Base-by-base conservation (phyloP, 345 rosid genomes). In the Cardamine resedifolia region DNA sequence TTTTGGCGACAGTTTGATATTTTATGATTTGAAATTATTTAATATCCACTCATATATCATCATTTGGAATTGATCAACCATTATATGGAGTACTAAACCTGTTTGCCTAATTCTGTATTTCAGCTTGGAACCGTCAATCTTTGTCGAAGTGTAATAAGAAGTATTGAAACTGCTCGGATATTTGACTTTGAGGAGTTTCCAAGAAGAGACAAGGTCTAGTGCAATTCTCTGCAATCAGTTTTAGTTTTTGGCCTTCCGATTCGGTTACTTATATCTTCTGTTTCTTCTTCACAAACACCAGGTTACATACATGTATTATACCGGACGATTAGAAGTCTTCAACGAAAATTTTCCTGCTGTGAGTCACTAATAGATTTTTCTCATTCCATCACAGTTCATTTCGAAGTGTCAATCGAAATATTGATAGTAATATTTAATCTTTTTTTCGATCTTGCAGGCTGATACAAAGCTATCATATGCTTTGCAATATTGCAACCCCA, bases 121-220 rank as follows among this genome's bases (percentile, higher is more conserved):
- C 94, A 95, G 99, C 99, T 95, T 65, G 99, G 99, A 66, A 95
- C 97, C 4, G 98, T 91, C 77, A 88, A 95, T 79, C 98, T 91
- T 57, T 91, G 97, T 75, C 86, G 99, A 71, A 95, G 99, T 88
- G 96, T 95, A 10, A 95, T 95, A 74, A 82, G 99, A 82, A 95
- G 99, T 74, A 95, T 95, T 44, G 97, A 91, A 85, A 88, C 99
- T 72, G 98, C 96, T 23, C 87, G 98, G 14, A 91, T 91, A 64
- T 95, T 91, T 78, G 94, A 95, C 79, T 91, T 95, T 69, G 99
- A 95, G 77, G 99, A 95, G 75, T 95, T 95, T 77, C 98, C 96
- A 56, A 86, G 74, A 77, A 83, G 96, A 80, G 99, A 95, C 66
- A 95, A 87, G 91, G 97, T 91, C 19, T 36, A 64, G 57, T 31